Base-by-base conservation (phyloP, 768 basidiomycete species). In the Pholiota molesta region DNA sequence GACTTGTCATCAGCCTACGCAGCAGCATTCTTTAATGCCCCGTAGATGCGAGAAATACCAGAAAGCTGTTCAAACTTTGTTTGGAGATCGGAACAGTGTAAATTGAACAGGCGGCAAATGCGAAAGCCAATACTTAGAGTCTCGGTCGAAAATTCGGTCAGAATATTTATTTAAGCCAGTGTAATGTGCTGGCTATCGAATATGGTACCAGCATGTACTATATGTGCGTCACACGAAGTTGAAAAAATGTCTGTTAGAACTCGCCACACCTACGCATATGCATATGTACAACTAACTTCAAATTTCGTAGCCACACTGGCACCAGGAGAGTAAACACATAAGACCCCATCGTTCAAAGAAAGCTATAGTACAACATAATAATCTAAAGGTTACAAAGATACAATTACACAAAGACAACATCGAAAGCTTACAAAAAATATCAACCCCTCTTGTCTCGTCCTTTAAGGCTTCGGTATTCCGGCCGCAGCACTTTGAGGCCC, bases 1-100 rank as follows among this genome's bases (percentile, higher is more conserved):
- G 74, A 70, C 11, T 82, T 78, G 23, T 86, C 84, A 35, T 85
- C 81, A 0, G 81, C 78, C 29, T 44, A 94, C 77, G 28, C 90
- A 86, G 69, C 83, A 81, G 71, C 92, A 94, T 55, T 83, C 87
- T 86, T 69, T 3, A 56, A 49, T 39, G 55, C 37, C 40, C 59
- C 17, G 19, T 17, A 55, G 51, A 37, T 14, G 52, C 33, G 59
- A 19, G 28, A 10, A 21, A n/a, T n/a, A n/a, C n/a, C n/a, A n/a
- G n/a, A n/a, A n/a, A n/a, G n/a, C 92, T 93, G 44, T 55, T 6
- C 13, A 23, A 45, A 26, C 19, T 29, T 29, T 29, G 29, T 29
- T 6, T 29, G 29, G 29, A 29, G 29, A 29, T 29, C 29, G 29
- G 6, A 29, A 6, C 6, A 29, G 29, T 29, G 29, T 29, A 29